Percentiles rank a stretch among this genome's conserved stretches.
These are phyloP conservation scores for Daldinia childiae DNA, from an alignment of 495 filamentous ascomycete genomes.

Conservation along the genomic window DNA sequence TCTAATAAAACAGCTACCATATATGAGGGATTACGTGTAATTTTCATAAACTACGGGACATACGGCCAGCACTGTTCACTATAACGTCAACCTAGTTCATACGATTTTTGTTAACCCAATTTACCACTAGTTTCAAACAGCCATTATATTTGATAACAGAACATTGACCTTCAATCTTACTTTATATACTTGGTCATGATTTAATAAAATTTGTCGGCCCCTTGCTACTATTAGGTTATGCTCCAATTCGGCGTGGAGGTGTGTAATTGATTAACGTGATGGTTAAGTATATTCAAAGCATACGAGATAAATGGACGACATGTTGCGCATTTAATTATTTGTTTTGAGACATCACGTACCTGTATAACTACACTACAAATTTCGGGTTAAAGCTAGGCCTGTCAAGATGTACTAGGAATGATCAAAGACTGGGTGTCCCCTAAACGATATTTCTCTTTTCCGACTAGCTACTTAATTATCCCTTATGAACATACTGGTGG, in stretches of 20 bases:
- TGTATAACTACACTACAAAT: too few relatives aligned
- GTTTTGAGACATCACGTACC: too few relatives aligned
- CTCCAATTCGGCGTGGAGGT: neutral
- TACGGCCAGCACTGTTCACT: neutral
- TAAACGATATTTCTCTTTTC: neutral
- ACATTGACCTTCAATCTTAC: neutral
- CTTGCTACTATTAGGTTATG: neutral
- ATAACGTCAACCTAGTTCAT: neutral
- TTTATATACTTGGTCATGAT: neutral
- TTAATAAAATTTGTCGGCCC: neutral
- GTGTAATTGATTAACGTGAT: neutral
- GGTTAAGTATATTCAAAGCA: neutral
- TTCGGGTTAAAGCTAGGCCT: too few relatives aligned
- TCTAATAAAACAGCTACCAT: neutral
- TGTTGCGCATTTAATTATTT: neutral
- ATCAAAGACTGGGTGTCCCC: neutral
- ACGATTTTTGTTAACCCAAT: neutral
- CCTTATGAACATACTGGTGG: neutral
- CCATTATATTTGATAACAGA: neutral
- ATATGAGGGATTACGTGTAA: neutral
- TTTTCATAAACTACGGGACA: neutral
- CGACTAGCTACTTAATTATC: neutral
- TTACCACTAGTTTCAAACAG: neutral
- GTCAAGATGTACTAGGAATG: too few relatives aligned
- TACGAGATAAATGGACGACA: neutral